Base-by-base conservation (phyloP, 345 rosid species). In the Camelina hispida region DNA sequence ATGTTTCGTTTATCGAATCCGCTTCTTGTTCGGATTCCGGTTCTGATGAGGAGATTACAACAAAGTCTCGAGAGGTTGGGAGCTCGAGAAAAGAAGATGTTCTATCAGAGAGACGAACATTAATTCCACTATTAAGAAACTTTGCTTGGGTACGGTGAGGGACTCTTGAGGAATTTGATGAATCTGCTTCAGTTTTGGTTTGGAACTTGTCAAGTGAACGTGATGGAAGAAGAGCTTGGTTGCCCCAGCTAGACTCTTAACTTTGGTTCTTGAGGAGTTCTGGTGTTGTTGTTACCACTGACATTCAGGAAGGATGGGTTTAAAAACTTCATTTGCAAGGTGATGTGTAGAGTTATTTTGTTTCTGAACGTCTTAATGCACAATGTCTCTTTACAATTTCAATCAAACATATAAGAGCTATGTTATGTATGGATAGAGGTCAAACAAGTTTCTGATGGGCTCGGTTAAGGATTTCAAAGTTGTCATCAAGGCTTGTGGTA, bases 11-110 rank as follows among this genome's bases (percentile, higher is more conserved):
- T 86, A 91, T 89, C 10, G 96, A 91, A 78, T 88, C 98, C 50
- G 91, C 94, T 66, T 93, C 97, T 64, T 89, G 90, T 86, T 93
- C 98, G 23, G 97, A 91, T 82, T 87, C 92, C 30, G 97, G 97
- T 62, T 93, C 96, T 52, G 98, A 88, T 74, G 88, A 89, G 35
- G 86, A 87, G 68, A 82, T 40, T 7, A 18, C 2, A 7, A 42
- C 63, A 40, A 55, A 83, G 81, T 85, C 85, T 60, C 84, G 40
- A 64, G 71, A 68, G 78, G 61, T 64, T 76, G 79, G 71, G 43
- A 20, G 55, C 55, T 71, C 74, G 28, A 77, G 73, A 20, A 20
- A 20, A 20, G 22, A 20, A 20, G 22, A 20, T 20, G 22, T 20
- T 86, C 87, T 17, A 17, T 23, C 46, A 35, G 88, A 73, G 66